Evolutionary conservation across 805 yeast species (phyloP).

Genomic region (Pichia gijzeniarum): DNA sequence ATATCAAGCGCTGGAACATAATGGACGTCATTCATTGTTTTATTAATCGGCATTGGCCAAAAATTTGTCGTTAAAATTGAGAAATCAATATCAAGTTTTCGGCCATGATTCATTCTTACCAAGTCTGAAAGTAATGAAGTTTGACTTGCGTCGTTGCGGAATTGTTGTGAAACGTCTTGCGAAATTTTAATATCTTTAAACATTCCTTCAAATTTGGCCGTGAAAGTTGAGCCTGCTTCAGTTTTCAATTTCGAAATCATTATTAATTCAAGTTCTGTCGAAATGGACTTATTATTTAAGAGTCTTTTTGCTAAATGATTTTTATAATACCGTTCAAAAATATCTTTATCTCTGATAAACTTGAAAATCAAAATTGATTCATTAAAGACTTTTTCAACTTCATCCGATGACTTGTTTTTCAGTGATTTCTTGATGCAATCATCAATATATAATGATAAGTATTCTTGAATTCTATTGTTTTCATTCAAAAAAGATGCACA

Average conservation of each 20-base stretch:
- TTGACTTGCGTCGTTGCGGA: conserved; percentile 17
- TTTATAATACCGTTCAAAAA: conserved; percentile 79
- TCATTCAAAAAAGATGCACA: conserved; percentile 56
- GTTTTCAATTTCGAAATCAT: conserved; percentile 62
- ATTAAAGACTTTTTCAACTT: conserved; percentile 41
- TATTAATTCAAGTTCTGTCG: conserved; percentile 60
- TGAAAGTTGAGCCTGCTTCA: conserved; percentile 74
- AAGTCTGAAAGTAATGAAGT: conserved; percentile 13
- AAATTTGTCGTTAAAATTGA: conserved; percentile 53
- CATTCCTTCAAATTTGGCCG: conserved; percentile 82
- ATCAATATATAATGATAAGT: conserved; percentile 51
- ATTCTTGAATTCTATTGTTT: conserved; percentile 42
- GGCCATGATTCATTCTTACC: conserved; percentile 21
- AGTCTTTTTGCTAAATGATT: conserved; percentile 81
- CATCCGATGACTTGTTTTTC: conserved; percentile 40
- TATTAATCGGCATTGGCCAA: conserved; percentile 57
- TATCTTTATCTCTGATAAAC: conserved; percentile 73
- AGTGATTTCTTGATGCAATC: conserved; percentile 45
- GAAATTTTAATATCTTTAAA: conserved; percentile 68
- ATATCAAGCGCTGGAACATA: conserved; percentile 40
- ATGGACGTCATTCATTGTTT: conserved; percentile 29
- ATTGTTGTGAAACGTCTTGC: conserved; percentile 30
- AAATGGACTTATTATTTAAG: conserved; percentile 38
- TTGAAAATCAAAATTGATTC: conserved; percentile 58
- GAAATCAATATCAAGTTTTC: conserved; percentile 38